Evolutionary conservation across 2,329 filamentous ascomycete species (phyloP), one percentile per base, ranked within the genome.

Genomic region (Ilyonectria sp.): DNA sequence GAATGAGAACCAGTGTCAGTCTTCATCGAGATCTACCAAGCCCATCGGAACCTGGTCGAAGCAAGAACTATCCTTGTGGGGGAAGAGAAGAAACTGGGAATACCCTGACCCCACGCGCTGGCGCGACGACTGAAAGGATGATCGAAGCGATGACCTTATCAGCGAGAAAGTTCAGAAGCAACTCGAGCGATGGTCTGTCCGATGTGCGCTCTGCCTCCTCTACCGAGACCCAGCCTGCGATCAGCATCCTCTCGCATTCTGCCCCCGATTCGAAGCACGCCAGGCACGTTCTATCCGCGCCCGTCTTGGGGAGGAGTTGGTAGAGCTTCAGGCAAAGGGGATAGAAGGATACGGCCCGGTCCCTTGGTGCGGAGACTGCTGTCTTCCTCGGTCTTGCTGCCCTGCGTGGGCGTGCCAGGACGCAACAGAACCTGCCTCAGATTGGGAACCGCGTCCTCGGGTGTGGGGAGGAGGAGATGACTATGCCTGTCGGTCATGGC

Each of bases 1-100:
- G 23, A 23, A 23, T 23, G 23, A 23, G 23, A 23, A 23, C 23
- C 23, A 23, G 4, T 23, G 4, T 23, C 23, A 23, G 23, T 26
- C 26, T 26, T 26, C 26, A 6, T 46, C 3, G 65, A 70, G 35
- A 69, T 73, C 21, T 4, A 17, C 49, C 21, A 64, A 54, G 15
- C 31, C 50, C 17, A 53, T 53, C 7, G 35, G 15, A 6, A 35
- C 11, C 29, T 53, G 9, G 17, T 53, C 29, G 29, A 17, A 33
- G 29, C 15, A 53, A 53, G 50, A 53, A 7, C 29, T 53, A 35
- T 53, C 17, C 29, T 11, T 33, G 13, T 53, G 29, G 50, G 29
- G 17, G 2, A 11, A 37, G 50, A 53, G 50, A 23, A 53, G 50
- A 37, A 11, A 11, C 50, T 53, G 29, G 50, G 26, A 53, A 35